Evolutionary conservation across 2,329 filamentous ascomycete genomes (phyloP).

Genomic region (Myriosclerotinia duriaeana): DNA sequence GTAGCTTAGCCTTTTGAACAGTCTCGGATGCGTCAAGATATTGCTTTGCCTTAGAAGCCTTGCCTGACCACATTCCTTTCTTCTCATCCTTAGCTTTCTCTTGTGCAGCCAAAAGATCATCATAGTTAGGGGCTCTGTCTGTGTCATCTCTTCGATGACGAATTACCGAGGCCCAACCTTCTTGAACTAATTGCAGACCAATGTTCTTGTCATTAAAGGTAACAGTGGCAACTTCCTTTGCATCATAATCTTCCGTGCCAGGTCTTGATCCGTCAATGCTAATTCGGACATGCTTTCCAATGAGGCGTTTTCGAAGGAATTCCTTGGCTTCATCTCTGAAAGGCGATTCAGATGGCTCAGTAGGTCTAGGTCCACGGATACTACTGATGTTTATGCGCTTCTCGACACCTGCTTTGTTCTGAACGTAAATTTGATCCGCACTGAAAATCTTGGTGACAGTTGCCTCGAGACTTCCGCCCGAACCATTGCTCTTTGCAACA

Average conservation of each 20-base stretch:
- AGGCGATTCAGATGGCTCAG: conserved; percentile 81
- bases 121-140: conserved; percentile 91
- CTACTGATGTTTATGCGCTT: conserved; percentile 92
- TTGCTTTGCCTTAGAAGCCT: conserved; percentile 77
- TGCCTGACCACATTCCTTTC: conserved; percentile 94
- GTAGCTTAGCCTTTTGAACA: conserved; percentile 92
- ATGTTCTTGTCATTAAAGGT: conserved; percentile 83
- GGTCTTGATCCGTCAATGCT: conserved; percentile 88
- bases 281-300: conserved; percentile 92
- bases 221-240: conserved; percentile 90
- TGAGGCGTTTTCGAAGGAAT: conserved; percentile 87
- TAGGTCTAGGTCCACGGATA: conserved; percentile 85
- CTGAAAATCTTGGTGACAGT: conserved; percentile 81
- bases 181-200: conserved; percentile 80
- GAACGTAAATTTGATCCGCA: conserved; percentile 84
- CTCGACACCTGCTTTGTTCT: conserved; percentile 80
- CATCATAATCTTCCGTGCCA: conserved; percentile 86
- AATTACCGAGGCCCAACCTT: conserved; percentile 90
- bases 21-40: conserved; percentile 90
- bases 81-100: conserved; percentile 80
- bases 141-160: conserved; percentile 93
- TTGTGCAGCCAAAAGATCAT: conserved; percentile 78
- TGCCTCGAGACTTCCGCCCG: conserved; percentile 69
- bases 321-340: conserved; percentile 95
- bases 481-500: conserved; percentile 64